Conservation (phyloP, 148 eudicot species). For the Amaranthus cruentus region DNA sequence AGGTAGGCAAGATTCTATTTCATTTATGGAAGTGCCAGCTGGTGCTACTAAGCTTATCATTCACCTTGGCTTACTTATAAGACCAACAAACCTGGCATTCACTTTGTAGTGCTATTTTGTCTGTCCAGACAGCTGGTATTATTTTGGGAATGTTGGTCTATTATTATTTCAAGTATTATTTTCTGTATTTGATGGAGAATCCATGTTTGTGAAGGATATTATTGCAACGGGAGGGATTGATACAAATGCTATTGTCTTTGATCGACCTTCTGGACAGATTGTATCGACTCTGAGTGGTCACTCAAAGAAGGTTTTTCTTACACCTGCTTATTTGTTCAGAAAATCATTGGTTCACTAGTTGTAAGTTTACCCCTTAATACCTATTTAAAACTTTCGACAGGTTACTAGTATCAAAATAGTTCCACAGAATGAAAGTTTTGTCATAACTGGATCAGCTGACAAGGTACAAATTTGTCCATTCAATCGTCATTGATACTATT, state of each 20-base stretch:
- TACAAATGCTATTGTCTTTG: constrained; percentile 74
- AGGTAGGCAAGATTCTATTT: constrained; percentile 38
- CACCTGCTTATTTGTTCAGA: constrained; percentile 7
- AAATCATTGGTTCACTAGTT: background rate
- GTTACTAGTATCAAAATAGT: constrained; percentile 77
- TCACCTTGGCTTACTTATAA: background rate
- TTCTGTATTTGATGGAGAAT: background rate
- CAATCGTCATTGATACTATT: background rate
- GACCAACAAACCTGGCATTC: background rate
- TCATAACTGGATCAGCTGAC: constrained; percentile 88
- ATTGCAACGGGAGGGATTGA: constrained; percentile 90
- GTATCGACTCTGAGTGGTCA: constrained; percentile 92
- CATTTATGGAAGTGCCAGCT: background rate
- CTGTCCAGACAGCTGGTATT: background rate
- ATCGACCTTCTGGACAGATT: constrained; percentile 73
- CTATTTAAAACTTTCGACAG: constrained; percentile 29
- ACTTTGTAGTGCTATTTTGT: background rate
- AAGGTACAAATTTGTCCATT: constrained; percentile 40
- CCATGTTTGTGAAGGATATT: constrained; percentile 43
- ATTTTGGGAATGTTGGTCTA: background rate
- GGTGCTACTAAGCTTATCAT: background rate
- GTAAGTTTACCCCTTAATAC: background rate
- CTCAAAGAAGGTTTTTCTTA: constrained; percentile 68
- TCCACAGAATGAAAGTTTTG: constrained; percentile 52
- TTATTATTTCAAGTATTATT: background rate